Base-by-base conservation (phyloP, 1,284 basidiomycete species). In the Heterobasidion annosum region DNA sequence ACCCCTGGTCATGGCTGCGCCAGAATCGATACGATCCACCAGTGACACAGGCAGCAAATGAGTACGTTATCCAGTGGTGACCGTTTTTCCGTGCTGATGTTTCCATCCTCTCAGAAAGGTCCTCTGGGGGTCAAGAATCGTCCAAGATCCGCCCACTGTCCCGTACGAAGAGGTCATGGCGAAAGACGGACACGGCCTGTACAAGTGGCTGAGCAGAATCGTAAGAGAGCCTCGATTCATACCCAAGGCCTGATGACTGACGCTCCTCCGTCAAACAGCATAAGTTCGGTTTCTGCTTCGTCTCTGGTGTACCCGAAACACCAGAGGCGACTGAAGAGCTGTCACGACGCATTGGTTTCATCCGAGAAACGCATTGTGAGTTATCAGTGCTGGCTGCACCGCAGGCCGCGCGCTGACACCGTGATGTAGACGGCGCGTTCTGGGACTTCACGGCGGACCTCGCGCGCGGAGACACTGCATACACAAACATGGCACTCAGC, bases 401-500 rank as follows among this genome's bases (percentile, higher is more conserved):
- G n/a, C 37, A 40, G 37, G 10, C 34, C 7, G 25, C 35, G 42
- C 18, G 15, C 15, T 19, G 9, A n/a, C 8, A 43, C 15, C 12
- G n/a, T 45, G 47, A 12, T 34, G 54, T 19, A 93, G 91, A 95
- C 62, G 93, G 92, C 35, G 84, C 85, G 50, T 96, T 98, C 70
- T 99, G 96, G 95, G 93, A 98, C 64, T 97, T 99, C 65, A 98
- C 94, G 0, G 85, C 94, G 0, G 86, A 97, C 65, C 78, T 97
- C 18, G 84, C 88, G 10, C 93, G 91, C 64, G 93, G 93, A 18
- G 95, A 98, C 67, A 86, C 92, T 6, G 85, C 88, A 18, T 99
- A 99, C 70, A 95, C 93, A 8, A 91, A 87, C 18, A 70, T 97
- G 44, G 88, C 88, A 0, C 80, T 99, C 5, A 85, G 83, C 8